phyloP scores from a whole-genome alignment of 2,329 filamentous ascomycete species.

The Aureobasidium sp. region DNA sequence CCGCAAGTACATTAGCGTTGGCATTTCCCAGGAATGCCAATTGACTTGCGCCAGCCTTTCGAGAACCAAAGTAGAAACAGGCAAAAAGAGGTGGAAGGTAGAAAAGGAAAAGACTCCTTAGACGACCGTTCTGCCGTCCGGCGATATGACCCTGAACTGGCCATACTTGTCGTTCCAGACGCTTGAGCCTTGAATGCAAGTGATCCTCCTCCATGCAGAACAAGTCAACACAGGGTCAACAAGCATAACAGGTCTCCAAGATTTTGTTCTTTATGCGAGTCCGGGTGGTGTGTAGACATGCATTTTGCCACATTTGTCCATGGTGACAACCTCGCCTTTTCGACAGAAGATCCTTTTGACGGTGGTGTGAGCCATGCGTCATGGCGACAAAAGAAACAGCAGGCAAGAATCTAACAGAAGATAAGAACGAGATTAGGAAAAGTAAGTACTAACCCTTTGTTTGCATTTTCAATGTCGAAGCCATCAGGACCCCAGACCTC shows the following conservation, averaged over 20 bases:
- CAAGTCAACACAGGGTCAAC: neutral
- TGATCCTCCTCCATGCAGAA: neutral
- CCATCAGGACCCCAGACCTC: conserved; percentile 23
- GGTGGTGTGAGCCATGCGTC: neutral
- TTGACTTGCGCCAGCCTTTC: neutral
- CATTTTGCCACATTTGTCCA: neutral
- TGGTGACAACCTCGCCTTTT: neutral
- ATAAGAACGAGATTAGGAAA: neutral
- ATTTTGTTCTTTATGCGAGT: neutral
- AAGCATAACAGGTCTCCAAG: neutral
- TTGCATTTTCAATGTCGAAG: neutral
- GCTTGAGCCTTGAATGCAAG: neutral
- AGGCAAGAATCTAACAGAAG: no score
- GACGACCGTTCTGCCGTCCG: neutral
- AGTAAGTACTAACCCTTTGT: neutral
- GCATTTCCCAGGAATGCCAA: neutral
- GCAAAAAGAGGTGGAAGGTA: neutral
- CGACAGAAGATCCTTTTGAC: neutral
- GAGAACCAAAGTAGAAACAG: no score
- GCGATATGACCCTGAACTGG: neutral
- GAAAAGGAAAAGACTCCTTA: neutral
- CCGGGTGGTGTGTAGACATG: neutral
- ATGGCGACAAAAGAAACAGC: neutral
- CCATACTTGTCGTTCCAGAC: neutral
- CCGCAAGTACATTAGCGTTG: neutral